Percentiles rank a stretch among this genome's conserved stretches.
phyloP scores from a whole-genome alignment of 2,329 filamentous ascomycete species.

The Pestalotiopsis sp. region DNA sequence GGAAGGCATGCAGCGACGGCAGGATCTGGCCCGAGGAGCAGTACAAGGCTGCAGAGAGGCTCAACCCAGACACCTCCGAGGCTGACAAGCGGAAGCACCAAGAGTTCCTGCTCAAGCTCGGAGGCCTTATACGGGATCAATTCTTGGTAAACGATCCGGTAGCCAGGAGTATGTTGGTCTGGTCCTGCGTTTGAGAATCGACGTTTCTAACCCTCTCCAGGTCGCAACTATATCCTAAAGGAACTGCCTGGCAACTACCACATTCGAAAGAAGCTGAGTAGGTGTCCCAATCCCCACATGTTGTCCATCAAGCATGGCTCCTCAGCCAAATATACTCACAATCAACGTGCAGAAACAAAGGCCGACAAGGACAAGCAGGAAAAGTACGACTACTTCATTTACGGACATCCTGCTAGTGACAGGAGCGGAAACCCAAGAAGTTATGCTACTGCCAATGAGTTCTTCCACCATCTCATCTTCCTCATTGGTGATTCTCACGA shows the following conservation, averaged over 20 bases:
- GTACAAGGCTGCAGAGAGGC: slow-evolving; percentile 7
- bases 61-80: slow-evolving; percentile 10
- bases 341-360: not conserved
- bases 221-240: slow-evolving; percentile 14
- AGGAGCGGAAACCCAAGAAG: slow-evolving; percentile 15
- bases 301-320: no score
- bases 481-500: slow-evolving; percentile 14
- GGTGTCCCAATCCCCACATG: not conserved
- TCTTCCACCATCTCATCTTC: slow-evolving; percentile 19
- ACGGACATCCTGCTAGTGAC: slow-evolving; percentile 17
- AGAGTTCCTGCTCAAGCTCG: slow-evolving; percentile 16
- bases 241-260: slow-evolving; percentile 17
- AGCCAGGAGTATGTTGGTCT: slow-evolving; percentile 3
- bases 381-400: slow-evolving; percentile 17
- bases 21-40: slow-evolving; percentile 15
- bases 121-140: slow-evolving; percentile 16
- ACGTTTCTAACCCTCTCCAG: slow-evolving; percentile 7
- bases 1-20: slow-evolving; percentile 14
- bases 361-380: slow-evolving; percentile 9
- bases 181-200: not conserved
- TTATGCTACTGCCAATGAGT: slow-evolving; percentile 17
- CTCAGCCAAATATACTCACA: not conserved
- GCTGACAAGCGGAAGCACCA: slow-evolving; percentile 13
- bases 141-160: slow-evolving; percentile 12
- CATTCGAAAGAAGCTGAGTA: slow-evolving; percentile 15